phyloP scores from a whole-genome alignment of 345 rosid species.

The Isatis tinctoria region DNA sequence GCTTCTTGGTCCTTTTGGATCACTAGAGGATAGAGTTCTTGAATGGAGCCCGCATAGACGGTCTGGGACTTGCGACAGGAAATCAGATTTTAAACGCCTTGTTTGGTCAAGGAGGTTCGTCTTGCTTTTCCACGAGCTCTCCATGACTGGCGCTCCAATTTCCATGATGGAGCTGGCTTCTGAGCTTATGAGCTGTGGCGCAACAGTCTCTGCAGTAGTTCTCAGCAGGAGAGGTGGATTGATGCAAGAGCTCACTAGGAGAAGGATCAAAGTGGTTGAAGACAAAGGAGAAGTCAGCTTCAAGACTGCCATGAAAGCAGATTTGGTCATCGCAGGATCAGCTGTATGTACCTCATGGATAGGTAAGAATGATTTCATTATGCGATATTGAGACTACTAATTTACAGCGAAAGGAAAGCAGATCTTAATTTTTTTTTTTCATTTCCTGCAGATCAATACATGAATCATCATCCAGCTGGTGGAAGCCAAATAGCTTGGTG shows the following conservation, averaged over 20 bases:
- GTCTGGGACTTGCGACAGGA: constrained; percentile 88
- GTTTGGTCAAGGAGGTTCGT: constrained; percentile 97
- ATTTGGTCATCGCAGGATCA: constrained; percentile 89
- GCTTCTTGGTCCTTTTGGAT: constrained; percentile 90
- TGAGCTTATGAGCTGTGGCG: constrained; percentile 97
- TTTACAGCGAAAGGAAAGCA: background rate
- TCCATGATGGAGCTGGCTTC: constrained; percentile 97
- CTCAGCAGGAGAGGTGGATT: constrained; percentile 89
- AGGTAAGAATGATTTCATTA: constrained; percentile 43
- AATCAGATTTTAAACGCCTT: constrained; percentile 76
- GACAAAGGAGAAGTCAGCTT: constrained; percentile 88
- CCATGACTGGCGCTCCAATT: constrained; percentile 98
- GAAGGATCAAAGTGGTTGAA: constrained; percentile 83
- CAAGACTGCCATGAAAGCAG: constrained; percentile 93
- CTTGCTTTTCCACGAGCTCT: constrained; percentile 81
- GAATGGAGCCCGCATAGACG: constrained; percentile 89
- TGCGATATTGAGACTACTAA: background rate
- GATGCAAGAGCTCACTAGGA: constrained; percentile 76
- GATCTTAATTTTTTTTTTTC: background rate
- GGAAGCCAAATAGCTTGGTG: constrained; percentile 96
- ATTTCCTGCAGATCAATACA: constrained; percentile 68
- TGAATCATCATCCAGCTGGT: constrained; percentile 75
- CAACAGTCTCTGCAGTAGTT: constrained; percentile 85
- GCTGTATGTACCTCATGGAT: constrained; percentile 97
- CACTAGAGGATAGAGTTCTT: constrained; percentile 61